Evolutionary conservation across 345 rosid species (phyloP).

Genomic region (Eucalyptus regnans): DNA sequence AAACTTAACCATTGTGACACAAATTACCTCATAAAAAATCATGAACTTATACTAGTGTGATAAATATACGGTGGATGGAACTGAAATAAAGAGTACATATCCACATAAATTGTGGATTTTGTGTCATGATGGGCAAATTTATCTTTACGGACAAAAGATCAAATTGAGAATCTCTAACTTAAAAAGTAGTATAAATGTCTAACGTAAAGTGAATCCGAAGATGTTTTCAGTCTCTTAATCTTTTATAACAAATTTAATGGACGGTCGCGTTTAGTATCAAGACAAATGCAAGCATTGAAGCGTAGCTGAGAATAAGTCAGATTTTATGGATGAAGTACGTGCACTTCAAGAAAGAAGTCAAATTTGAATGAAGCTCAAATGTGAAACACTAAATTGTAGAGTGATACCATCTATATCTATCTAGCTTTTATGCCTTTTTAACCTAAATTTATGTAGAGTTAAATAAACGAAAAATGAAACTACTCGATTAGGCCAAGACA

Average conservation of each 20-base stretch:
- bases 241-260: neutral
- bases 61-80: too few species aligned
- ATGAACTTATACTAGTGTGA: accelerated
- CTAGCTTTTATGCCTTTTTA: too few species aligned
- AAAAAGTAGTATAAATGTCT: neutral
- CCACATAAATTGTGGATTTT: too few species aligned
- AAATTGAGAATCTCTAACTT: neutral
- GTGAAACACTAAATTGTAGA: neutral
- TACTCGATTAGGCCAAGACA: neutral
- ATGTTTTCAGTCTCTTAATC: neutral
- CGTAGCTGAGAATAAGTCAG: neutral
- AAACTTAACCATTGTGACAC: too few species aligned
- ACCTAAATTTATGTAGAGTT: neutral
- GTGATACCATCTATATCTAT: neutral
- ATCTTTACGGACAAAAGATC: neutral
- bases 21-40: too few species aligned
- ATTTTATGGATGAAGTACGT: neutral
- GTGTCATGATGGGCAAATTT: too few species aligned
- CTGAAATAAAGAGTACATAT: too few species aligned
- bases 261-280: neutral
- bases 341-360: neutral
- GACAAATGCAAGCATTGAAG: neutral
- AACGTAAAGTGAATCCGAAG: neutral
- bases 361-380: neutral
- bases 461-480: neutral